Evolutionary conservation across 805 yeast genomes (phyloP).

Genomic region (Suhomyces pyralidae): DNA sequence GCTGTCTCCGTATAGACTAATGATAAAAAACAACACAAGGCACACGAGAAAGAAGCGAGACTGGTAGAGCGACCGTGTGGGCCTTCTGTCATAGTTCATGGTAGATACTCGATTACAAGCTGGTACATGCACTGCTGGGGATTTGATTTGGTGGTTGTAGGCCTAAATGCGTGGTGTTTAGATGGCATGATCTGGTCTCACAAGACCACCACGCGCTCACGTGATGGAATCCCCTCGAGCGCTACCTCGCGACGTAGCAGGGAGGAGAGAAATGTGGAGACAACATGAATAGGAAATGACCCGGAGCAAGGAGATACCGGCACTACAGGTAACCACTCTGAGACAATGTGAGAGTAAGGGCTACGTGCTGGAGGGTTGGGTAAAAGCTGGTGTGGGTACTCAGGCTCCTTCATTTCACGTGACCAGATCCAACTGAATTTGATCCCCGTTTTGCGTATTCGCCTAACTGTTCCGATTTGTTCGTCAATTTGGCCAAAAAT

Average conservation of each 20-base stretch:
- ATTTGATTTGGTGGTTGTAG: neutral
- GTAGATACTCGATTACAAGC: neutral
- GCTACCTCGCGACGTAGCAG: neutral
- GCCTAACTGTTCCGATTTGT: constrained; percentile 3
- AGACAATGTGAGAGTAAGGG: neutral
- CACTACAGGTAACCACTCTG: neutral
- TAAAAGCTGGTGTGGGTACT: neutral
- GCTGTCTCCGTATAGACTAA: constrained; percentile 5
- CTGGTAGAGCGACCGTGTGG: constrained; percentile 8
- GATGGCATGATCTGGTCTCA: neutral
- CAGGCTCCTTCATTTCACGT: neutral
- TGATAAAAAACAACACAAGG: constrained; percentile 6
- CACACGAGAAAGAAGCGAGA: constrained; percentile 9
- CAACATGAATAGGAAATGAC: neutral
- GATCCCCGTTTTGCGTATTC: neutral
- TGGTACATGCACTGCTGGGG: neutral
- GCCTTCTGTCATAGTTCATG: neutral
- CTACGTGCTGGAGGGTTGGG: neutral
- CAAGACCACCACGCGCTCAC: neutral
- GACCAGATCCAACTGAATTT: neutral
- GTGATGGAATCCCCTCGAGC: neutral
- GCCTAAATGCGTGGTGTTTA: neutral
- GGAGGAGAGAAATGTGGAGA: neutral
- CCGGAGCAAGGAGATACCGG: neutral
- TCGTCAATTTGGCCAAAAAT: neutral